Evolutionary conservation across 306 rosid species (phyloP).

Genomic region (Quillaja saponaria): DNA sequence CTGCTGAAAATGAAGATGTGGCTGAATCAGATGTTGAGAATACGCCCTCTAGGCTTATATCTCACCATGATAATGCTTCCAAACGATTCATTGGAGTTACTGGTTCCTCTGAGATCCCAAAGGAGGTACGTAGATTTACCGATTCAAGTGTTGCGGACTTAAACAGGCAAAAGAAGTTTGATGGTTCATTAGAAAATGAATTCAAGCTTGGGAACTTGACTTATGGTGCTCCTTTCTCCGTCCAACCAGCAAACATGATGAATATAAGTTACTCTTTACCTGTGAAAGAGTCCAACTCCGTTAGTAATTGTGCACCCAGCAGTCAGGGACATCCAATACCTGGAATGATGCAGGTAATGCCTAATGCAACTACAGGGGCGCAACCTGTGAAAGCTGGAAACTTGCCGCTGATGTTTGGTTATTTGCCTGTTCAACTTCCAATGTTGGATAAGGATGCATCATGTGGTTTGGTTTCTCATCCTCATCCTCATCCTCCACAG

Average conservation of each 20-base stretch:
- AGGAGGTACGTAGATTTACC: constrained; percentile 51
- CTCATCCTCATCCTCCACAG: constrained; percentile 80
- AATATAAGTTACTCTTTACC: constrained; percentile 56
- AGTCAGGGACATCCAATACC: constrained; percentile 49
- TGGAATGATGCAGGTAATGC: constrained; percentile 70
- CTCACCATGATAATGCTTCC: constrained; percentile 57
- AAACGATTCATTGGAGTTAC: constrained; percentile 58
- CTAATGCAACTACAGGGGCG: constrained; percentile 52
- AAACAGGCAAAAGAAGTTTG: constrained; percentile 70
- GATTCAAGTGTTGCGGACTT: constrained; percentile 50
- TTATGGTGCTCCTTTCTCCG: constrained; percentile 53
- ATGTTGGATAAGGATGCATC: constrained; percentile 75
- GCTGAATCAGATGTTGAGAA: constrained; percentile 93
- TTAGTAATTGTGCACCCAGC: constrained; percentile 35
- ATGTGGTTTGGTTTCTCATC: constrained; percentile 70
- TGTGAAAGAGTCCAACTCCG: constrained; percentile 56
- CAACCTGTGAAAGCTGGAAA: constrained; percentile 57
- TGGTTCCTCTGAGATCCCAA: constrained; percentile 57
- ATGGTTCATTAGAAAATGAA: constrained; percentile 58
- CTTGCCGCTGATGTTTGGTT: constrained; percentile 75
- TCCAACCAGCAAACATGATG: constrained; percentile 65
- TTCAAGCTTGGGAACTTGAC: constrained; percentile 56
- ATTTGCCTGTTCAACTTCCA: constrained; percentile 80
- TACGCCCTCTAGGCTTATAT: constrained; percentile 62
- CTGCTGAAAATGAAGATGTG: constrained; percentile 93